Evolutionary conservation across 192 early-diverging fungal genomes (phyloP).

Genomic region (Entomortierella beljakovae): DNA sequence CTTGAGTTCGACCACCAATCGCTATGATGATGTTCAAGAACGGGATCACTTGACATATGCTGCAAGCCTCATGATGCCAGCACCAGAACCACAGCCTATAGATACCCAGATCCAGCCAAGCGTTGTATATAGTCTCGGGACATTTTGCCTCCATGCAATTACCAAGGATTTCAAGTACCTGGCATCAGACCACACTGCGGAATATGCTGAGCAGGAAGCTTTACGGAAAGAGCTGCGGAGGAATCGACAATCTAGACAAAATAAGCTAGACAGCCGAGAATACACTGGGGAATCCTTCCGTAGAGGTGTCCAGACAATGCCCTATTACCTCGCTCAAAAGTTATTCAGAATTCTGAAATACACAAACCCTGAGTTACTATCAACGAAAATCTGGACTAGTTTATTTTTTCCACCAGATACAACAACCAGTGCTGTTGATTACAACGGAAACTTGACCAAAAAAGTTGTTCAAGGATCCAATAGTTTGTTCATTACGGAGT

Average conservation of each 20-base stretch:
- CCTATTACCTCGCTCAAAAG: slow-evolving; percentile 20
- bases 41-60: slow-evolving; percentile 28
- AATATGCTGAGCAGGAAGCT: not conserved
- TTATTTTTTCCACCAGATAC: slow-evolving; percentile 21
- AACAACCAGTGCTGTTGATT: not conserved
- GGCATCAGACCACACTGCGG: slow-evolving; percentile 3
- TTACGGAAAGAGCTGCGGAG: not conserved
- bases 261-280: too few relatives aligned
- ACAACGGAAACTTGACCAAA: not conserved
- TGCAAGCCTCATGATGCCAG: slow-evolving; percentile 30
- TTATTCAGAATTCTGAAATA: slow-evolving; percentile 29
- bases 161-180: slow-evolving; percentile 31
- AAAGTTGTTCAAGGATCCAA: not conserved
- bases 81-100: not conserved
- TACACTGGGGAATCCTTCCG: slow-evolving; percentile 6
- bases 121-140: slow-evolving; percentile 28
- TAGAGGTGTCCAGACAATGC: slow-evolving; percentile 13
- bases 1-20: slow-evolving; percentile 22
- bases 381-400: slow-evolving; percentile 31
- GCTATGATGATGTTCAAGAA: slow-evolving; percentile 27
- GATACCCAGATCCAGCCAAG: not conserved
- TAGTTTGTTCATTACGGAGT: slow-evolving; percentile 2
- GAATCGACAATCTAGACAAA: not conserved
- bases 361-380: slow-evolving; percentile 22
- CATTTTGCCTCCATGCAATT: slow-evolving; percentile 25